Evolutionary conservation across 2,329 filamentous ascomycete genomes (phyloP), one percentile per base, ranked within the genome.

Genomic region (Corynespora cassiicola): DNA sequence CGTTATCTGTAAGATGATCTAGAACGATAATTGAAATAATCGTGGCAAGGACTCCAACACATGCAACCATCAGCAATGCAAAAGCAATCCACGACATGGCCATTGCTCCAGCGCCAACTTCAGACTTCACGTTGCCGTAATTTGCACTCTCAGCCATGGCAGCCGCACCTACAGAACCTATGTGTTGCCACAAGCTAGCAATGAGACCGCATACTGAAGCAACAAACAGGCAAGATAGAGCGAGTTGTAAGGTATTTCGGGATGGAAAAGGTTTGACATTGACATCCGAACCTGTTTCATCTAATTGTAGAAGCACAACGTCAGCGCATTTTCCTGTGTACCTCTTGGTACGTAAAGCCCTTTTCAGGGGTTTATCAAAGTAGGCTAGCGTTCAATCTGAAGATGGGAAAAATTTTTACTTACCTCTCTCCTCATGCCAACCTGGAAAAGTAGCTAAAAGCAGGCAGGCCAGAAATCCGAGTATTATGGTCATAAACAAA

Each of bases 21-120:
- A n/a, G n/a, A n/a, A n/a, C n/a, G n/a, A n/a, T n/a, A n/a, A n/a
- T n/a, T n/a, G n/a, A n/a, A n/a, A n/a, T n/a, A n/a, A n/a, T n/a
- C n/a, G n/a, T n/a, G n/a, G n/a, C n/a, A n/a, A n/a, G n/a, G n/a
- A n/a, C n/a, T n/a, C n/a, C n/a, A n/a, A n/a, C n/a, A n/a, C n/a
- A n/a, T n/a, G n/a, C n/a, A n/a, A n/a, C n/a, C n/a, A n/a, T 91
- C 47, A 96, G 77, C 34, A 96, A 69, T 14, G 86, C 84, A 62
- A 96, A 96, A 15, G 87, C 87, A 71, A 96, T 95, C 91, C 91
- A 96, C 39, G 90, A 91, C 63, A 96, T 78, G 15, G 94, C 87
- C 87, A 96, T 96, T 35, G 92, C 90, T 22, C 84, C 86, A 19
- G 87, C 88, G n/a, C 90, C 90, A 6, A 95, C 88, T 17, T 88